A percentile compares a stretch with the other conserved stretches of the same genome.
Conservation (phyloP, 2,329 filamentous ascomycete genomes). For the Lojkania enalia region DNA sequence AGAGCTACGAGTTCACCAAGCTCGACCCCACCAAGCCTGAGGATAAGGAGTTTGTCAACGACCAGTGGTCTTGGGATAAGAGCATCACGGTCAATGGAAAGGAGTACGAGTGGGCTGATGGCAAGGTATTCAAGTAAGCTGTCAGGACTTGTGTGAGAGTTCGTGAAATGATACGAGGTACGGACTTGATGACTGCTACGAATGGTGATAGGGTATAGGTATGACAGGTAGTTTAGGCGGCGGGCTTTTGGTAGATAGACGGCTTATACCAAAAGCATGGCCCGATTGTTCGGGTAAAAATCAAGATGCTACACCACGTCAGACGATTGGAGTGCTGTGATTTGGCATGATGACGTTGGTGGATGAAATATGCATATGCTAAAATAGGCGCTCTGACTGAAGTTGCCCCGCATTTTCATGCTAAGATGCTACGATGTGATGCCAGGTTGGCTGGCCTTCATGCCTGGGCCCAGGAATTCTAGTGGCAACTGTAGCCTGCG, state of each 20-base stretch:
- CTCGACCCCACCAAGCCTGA: slow-evolving; percentile 85
- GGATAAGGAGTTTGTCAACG: slow-evolving; percentile 83
- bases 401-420: too few species aligned
- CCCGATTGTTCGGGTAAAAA: background rate
- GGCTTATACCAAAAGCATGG: slow-evolving; percentile 7
- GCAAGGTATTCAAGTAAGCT: slow-evolving; percentile 98
- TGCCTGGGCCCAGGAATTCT: too few species aligned
- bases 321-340: too few species aligned
- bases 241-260: slow-evolving; percentile 30
- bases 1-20: slow-evolving; percentile 96
- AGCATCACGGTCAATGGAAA: slow-evolving; percentile 79
- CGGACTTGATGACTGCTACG: slow-evolving; percentile 4
- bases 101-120: slow-evolving; percentile 83
- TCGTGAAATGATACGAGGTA: background rate
- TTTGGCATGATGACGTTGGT: too few species aligned
- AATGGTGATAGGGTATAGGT: slow-evolving; percentile 27
- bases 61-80: slow-evolving; percentile 92
- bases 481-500: too few species aligned
- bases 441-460: too few species aligned
- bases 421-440: too few species aligned
- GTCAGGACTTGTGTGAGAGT: slow-evolving; percentile 12
- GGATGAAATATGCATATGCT: too few species aligned
- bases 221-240: slow-evolving; percentile 15
- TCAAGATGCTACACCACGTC: too few species aligned
- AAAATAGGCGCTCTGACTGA: too few species aligned